Evolutionary conservation across 495 filamentous ascomycete species (phyloP).

Genomic region (Pyrenopolyporus hunteri): DNA sequence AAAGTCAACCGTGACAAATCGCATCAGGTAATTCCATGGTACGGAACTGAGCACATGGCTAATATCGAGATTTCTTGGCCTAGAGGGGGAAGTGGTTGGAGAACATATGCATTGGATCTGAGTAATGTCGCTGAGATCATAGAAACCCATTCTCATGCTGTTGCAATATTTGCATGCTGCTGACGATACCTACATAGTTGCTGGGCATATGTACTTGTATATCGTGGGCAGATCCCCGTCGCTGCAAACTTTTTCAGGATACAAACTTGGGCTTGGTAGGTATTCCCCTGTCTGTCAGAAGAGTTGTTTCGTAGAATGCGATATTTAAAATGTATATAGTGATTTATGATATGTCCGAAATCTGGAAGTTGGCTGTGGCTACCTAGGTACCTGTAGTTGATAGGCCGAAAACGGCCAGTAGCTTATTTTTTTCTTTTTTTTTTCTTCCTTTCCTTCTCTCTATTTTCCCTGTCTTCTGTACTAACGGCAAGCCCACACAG

Average conservation of each 20-base stretch:
- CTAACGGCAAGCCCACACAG: conserved; percentile 3
- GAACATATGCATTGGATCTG: not conserved
- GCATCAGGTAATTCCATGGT: not conserved
- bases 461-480: too few species aligned
- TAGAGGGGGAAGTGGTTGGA: not conserved
- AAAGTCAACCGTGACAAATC: conserved; percentile 12
- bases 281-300: too few species aligned
- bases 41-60: not conserved
- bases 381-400: too few species aligned
- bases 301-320: too few species aligned
- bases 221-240: not conserved
- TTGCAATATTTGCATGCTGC: conserved; percentile 9
- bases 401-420: conserved; percentile 28
- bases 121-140: conserved; percentile 5
- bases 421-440: conserved; percentile 10
- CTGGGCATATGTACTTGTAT: not conserved
- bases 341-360: too few species aligned
- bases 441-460: too few species aligned
- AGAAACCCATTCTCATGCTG: not conserved
- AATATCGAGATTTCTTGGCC: conserved; percentile 9
- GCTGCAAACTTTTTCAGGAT: not conserved
- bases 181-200: not conserved
- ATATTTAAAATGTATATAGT: too few species aligned
- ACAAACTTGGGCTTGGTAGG: too few species aligned
- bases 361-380: too few species aligned